Evolutionary conservation across 257 asterid genomes (phyloP), one percentile per base, ranked within the genome.

Genomic region (Nicotiana undulata): DNA sequence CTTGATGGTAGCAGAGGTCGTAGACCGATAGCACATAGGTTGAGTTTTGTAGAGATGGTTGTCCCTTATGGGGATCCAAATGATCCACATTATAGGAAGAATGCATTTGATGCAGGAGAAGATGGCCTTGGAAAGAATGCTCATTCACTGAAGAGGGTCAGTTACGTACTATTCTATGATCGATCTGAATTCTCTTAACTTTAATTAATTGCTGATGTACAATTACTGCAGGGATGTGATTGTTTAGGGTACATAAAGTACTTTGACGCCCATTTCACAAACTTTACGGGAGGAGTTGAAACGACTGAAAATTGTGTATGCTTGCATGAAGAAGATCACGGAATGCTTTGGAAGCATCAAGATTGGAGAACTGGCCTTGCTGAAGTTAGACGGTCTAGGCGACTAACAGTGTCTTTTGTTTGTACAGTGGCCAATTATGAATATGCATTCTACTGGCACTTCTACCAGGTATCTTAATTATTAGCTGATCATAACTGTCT

Each of bases 21-120:
- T 86, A 91, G 99, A 82, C 97, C 95, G 58, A 91, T 94, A 70
- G 99, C 99, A 20, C 99, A 92, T 85, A 86, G 98, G 92, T 88
- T 96, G 89, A 93, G 99, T 85, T 95, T 95, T 87, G 99, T 91
- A 87, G 99, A 95, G 89, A 93, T 95, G 99, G 99, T 95, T 84
- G 99, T 95, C 70, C 99, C 99, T 49, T 95, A 95, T 82, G 99
- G 99, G 26, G 99, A 96, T 87, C 99, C 99, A 34, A 95, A 95
- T 86, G 98, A 93, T 24, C 98, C 99, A 79, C 99, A 96, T 83
- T 94, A 96, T 87, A 87, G 99, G 75, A 96, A 96, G 82, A 96
- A 94, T 81, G 99, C 99, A 63, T 96, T 96, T 88, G 99, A 96
- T 90, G 99, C 97, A 8, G 99, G 99, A 83, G 99, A 96, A 88